These are phyloP conservation scores for Zostera marina DNA, from an alignment of 116 monocot genomes.

Conservation along the genomic window DNA sequence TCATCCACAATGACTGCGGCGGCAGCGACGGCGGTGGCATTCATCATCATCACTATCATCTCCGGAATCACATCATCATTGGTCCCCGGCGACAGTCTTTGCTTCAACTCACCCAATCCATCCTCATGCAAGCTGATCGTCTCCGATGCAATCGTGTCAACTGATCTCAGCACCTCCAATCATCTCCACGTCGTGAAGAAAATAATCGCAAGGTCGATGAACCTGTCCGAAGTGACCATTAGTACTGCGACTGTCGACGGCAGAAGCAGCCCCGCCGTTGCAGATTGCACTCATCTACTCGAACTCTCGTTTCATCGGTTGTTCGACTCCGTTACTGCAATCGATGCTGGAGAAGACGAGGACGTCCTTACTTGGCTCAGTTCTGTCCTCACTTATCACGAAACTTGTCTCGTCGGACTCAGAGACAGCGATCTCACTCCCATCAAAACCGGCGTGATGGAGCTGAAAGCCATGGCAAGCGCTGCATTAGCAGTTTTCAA, in stretches of 20 bases:
- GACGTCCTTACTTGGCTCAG: constrained; percentile 51
- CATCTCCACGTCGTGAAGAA: constrained; percentile 4
- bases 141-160: constrained; percentile 6
- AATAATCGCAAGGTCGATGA: constrained; percentile 12
- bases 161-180: neutral
- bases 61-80: neutral
- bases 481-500: no score
- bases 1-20: no score
- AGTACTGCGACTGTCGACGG: neutral
- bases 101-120: constrained; percentile 21
- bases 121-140: constrained; percentile 15
- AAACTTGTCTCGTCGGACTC: constrained; percentile 13
- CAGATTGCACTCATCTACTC: constrained; percentile 37
- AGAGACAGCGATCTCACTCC: neutral
- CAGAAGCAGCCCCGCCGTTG: constrained; percentile 11
- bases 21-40: no score
- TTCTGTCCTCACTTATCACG: constrained; percentile 50
- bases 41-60: neutral
- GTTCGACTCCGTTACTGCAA: constrained; percentile 6
- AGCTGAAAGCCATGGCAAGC: no score
- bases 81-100: constrained; percentile 8
- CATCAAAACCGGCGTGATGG: no score
- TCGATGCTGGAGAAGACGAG: constrained; percentile 1
- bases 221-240: constrained; percentile 1
- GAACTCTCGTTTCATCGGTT: constrained; percentile 34